These are phyloP conservation scores for Diospyros kaki DNA, from an alignment of 148 eudicot species.

Conservation along the genomic window DNA sequence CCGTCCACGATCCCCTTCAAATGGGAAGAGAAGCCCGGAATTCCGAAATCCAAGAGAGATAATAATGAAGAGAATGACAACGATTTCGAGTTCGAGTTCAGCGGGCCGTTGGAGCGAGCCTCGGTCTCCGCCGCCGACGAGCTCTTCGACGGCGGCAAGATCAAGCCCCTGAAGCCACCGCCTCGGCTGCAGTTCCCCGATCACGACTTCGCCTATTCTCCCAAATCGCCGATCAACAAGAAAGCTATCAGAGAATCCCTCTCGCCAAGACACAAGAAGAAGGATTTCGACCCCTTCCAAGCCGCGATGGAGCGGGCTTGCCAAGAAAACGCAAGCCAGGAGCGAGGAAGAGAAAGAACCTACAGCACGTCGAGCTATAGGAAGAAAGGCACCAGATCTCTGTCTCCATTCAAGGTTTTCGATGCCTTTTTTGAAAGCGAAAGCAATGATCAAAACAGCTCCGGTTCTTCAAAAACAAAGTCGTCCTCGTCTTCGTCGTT, in stretches of 20 bases:
- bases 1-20: slow-evolving; percentile 29
- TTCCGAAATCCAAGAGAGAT: slow-evolving; percentile 15
- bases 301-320: slow-evolving; percentile 27
- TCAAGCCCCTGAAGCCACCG: slow-evolving; percentile 46
- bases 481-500: neutral
- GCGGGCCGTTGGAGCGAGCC: slow-evolving; percentile 38
- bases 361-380: neutral
- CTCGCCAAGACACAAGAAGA: slow-evolving; percentile 27
- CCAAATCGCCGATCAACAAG: slow-evolving; percentile 23
- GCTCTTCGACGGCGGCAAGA: slow-evolving; percentile 50
- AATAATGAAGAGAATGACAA: slow-evolving; percentile 2
- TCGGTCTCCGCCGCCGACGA: slow-evolving; percentile 44
- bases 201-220: slow-evolving; percentile 13
- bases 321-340: neutral
- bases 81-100: slow-evolving; percentile 61
- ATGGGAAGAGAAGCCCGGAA: slow-evolving; percentile 38
- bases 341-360: slow-evolving; percentile 29
- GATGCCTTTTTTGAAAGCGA: slow-evolving; percentile 31
- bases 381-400: slow-evolving; percentile 30
- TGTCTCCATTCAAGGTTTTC: slow-evolving; percentile 42
- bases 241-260: slow-evolving; percentile 20
- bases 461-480: neutral
- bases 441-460: neutral
- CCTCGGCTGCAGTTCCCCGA: slow-evolving; percentile 21
- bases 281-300: slow-evolving; percentile 34